Percentiles rank a stretch among this genome's conserved stretches.
Conservation (phyloP, 1,284 basidiomycete species). For the Ustanciosporium gigantosporum region DNA sequence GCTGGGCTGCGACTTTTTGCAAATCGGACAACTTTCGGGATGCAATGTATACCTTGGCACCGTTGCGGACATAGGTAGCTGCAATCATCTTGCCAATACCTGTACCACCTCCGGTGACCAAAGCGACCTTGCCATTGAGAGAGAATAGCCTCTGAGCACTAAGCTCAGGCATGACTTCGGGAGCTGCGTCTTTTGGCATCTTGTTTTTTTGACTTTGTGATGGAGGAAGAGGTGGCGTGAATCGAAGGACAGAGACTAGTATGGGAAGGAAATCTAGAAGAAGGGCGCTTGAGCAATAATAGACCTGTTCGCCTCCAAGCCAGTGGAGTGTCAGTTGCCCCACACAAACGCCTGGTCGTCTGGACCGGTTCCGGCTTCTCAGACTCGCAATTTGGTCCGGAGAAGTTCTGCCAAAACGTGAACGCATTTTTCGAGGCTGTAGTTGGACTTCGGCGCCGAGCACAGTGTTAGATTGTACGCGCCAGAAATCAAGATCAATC, state of each 20-base stretch:
- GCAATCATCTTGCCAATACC: constrained; percentile 70
- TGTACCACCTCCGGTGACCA: constrained; percentile 73
- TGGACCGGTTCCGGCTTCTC: no score
- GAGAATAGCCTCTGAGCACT: constrained; percentile 70
- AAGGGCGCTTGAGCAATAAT: no score
- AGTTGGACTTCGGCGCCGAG: no score
- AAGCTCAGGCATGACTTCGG: constrained; percentile 65
- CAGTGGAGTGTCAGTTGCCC: no score
- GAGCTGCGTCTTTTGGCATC: constrained; percentile 58
- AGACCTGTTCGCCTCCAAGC: no score
- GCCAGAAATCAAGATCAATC: no score
- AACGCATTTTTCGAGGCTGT: no score
- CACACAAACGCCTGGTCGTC: no score
- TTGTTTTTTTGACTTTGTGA: no score
- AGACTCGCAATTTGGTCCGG: no score
- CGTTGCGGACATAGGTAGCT: constrained; percentile 76
- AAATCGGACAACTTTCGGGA: constrained; percentile 71
- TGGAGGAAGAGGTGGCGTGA: background rate
- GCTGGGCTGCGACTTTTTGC: constrained; percentile 65
- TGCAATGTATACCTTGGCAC: constrained; percentile 79
- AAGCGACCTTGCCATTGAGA: constrained; percentile 72
- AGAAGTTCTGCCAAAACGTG: no score
- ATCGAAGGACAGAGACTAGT: background rate
- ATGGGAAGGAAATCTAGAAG: background rate
- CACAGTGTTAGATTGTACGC: no score